A percentile compares a stretch with the other conserved stretches of the same genome.
phyloP scores from a whole-genome alignment of 352 stramenopile genomes.

The Phytophthora pistaciae region DNA sequence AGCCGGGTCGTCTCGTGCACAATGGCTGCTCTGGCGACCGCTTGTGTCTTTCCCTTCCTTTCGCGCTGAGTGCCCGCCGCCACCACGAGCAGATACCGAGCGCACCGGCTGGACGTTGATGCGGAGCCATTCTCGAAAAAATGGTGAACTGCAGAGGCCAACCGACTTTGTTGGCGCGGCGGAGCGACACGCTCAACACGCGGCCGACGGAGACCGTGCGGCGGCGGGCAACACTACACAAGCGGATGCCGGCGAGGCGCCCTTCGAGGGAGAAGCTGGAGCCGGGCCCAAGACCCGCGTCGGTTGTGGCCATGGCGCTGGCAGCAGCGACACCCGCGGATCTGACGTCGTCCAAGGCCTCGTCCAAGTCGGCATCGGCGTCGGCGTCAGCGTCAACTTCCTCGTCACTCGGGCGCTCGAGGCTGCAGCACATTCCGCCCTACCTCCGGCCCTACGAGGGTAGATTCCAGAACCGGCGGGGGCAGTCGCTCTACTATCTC shows the following conservation, averaged over 20 bases:
- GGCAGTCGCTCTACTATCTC: constrained; percentile 57
- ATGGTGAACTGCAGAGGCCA: constrained; percentile 45
- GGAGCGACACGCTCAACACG: constrained; percentile 12
- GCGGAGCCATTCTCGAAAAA: constrained; percentile 24
- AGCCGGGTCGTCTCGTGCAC: constrained; percentile 6
- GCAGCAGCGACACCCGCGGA: constrained; percentile 26
- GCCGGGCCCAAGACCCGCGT: constrained; percentile 14
- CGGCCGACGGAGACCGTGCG: constrained; percentile 8
- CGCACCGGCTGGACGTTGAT: constrained; percentile 4
- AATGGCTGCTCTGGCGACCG: constrained; percentile 29
- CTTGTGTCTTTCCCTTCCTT: neutral
- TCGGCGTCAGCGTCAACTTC: neutral
- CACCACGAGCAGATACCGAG: neutral
- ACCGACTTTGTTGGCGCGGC: constrained; percentile 6
- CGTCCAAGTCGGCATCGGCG: constrained; percentile 23
- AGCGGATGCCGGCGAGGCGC: constrained; percentile 4
- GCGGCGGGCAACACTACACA: constrained; percentile 4
- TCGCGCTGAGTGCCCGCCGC: neutral
- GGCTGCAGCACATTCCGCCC: constrained; percentile 25
- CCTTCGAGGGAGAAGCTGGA: constrained; percentile 24
- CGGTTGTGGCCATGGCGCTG: constrained; percentile 30
- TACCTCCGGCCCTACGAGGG: constrained; percentile 42
- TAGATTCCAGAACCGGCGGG: constrained; percentile 48
- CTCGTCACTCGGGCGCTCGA: constrained; percentile 19
- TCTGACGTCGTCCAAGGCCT: constrained; percentile 17